Conservation (phyloP, 2,329 filamentous ascomycete genomes). For the Ascochyta lentis region DNA sequence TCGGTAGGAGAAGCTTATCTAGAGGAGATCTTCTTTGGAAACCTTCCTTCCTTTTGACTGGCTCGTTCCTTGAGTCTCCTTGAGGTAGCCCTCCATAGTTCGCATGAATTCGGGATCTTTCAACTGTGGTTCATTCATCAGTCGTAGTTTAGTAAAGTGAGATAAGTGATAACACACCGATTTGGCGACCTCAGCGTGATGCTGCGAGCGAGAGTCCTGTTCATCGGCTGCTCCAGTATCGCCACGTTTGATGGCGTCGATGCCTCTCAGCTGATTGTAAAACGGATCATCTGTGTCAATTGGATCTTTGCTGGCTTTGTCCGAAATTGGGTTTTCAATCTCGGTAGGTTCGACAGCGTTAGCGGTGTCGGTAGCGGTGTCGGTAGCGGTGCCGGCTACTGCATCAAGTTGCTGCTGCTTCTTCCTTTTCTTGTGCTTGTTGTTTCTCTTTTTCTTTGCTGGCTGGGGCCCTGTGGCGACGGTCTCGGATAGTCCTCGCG, state of each 20-base stretch:
- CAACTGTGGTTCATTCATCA: not conserved
- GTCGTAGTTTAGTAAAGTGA: not conserved
- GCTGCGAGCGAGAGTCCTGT: not conserved
- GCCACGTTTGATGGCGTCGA: constrained; percentile 5
- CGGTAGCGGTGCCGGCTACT: not conserved
- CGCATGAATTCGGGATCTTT: constrained; percentile 8
- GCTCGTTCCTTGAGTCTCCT: constrained; percentile 7
- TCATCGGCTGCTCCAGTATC: not conserved
- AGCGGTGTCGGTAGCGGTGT: not conserved
- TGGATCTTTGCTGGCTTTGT: not conserved
- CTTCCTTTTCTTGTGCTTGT: constrained; percentile 12
- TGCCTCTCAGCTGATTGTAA: not conserved
- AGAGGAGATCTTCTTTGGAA: not conserved
- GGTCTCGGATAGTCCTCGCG: not conserved
- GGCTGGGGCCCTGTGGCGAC: not conserved
- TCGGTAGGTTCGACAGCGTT: not conserved
- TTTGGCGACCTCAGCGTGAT: not conserved
- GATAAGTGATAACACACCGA: not conserved
- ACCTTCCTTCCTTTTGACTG: not conserved
- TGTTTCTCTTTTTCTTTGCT: constrained; percentile 12
- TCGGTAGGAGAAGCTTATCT: not conserved
- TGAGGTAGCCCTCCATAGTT: constrained; percentile 14
- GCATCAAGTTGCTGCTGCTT: not conserved
- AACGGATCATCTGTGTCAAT: constrained; percentile 7
- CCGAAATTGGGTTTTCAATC: not conserved